These are phyloP conservation scores for Neoboletus subvelutipes DNA, from an alignment of 768 basidiomycete genomes.

Conservation along the genomic window DNA sequence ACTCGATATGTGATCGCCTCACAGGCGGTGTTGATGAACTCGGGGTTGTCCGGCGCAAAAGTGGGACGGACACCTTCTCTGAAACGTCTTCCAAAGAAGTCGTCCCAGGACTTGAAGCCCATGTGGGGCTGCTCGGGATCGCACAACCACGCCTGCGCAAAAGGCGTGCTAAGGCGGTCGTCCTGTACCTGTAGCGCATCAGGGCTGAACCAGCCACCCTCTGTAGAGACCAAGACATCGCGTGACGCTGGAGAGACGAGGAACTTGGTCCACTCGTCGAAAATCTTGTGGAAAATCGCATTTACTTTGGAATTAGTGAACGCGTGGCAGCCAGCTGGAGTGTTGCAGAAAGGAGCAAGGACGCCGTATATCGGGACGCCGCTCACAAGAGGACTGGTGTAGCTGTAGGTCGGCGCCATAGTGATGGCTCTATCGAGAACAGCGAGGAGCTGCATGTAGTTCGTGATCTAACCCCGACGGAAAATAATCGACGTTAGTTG, in stretches of 20 bases:
- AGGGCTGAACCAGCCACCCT: not conserved
- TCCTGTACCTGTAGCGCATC: not conserved
- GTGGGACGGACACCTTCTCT: conserved; percentile 43
- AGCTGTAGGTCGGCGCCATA: conserved; percentile 16
- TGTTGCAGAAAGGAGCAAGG: conserved; percentile 25
- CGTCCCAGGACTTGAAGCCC: conserved; percentile 52
- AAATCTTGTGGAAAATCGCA: not conserved
- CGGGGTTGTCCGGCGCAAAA: conserved; percentile 20
- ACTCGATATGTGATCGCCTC: conserved; percentile 52
- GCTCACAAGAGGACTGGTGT: conserved; percentile 23
- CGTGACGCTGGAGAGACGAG: not conserved
- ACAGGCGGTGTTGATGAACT: conserved; percentile 50
- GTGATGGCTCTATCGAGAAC: conserved; percentile 15
- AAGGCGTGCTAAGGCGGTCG: not conserved
- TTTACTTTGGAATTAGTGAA: conserved; percentile 11
- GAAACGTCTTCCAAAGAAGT: conserved; percentile 53
- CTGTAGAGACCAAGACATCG: not conserved
- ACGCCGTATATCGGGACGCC: conserved; percentile 23
- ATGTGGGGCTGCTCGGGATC: conserved; percentile 35
- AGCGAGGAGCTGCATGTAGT: conserved; percentile 6
- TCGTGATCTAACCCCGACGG: not conserved
- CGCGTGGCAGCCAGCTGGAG: conserved; percentile 21
- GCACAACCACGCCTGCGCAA: not conserved
- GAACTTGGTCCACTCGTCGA: not conserved
- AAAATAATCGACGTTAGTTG: not conserved